A percentile compares a stretch with the other conserved stretches of the same genome.
phyloP scores from a whole-genome alignment of 139 green algal species.

The Tetradesmus obliquus region DNA sequence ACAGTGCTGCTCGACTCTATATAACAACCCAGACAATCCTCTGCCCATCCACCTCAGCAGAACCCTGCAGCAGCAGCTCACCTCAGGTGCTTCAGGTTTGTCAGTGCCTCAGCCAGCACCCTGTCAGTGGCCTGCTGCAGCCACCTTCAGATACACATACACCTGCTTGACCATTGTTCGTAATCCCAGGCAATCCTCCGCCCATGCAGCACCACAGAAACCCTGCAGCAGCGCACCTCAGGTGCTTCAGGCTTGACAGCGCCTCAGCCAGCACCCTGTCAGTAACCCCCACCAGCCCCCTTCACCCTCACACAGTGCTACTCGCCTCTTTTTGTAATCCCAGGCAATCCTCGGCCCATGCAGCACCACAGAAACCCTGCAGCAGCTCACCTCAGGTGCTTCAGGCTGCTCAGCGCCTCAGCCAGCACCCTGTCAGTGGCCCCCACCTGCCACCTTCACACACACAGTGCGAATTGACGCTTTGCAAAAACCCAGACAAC shows the following conservation, averaged over 20 bases:
- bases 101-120: neutral
- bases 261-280: neutral
- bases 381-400: too few species aligned
- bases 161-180: too few species aligned
- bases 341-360: too few species aligned
- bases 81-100: neutral
- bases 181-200: neutral
- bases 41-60: neutral
- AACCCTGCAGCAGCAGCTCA: too few species aligned
- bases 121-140: conserved; percentile 7
- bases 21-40: too few species aligned
- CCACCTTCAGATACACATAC: neutral
- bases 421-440: neutral
- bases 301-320: neutral
- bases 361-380: neutral
- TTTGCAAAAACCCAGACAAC: neutral
- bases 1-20: too few species aligned
- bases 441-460: neutral
- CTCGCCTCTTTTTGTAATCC: too few species aligned
- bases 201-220: neutral
- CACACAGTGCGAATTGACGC: too few species aligned
- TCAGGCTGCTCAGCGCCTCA: neutral
- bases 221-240: neutral
- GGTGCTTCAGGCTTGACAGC: neutral
- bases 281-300: conserved; percentile 25